Percentiles rank a stretch among this genome's conserved stretches.
These are phyloP conservation scores for Trichosporon sp. DNA, from an alignment of 1,284 basidiomycete species.

Conservation along the genomic window DNA sequence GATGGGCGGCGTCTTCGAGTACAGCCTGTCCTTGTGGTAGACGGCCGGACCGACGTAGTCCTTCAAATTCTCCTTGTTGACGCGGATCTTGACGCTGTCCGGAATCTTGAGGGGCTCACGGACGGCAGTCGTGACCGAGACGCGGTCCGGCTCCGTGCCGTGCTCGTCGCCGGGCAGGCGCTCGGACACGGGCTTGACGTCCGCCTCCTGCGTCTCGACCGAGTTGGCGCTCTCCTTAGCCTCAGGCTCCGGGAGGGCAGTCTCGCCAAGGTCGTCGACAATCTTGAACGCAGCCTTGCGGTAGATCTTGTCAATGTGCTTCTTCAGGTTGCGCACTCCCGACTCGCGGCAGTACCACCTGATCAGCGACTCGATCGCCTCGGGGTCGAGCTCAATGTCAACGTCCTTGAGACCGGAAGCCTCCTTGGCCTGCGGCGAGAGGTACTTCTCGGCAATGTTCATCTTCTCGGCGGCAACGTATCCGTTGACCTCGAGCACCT, in stretches of 20 bases:
- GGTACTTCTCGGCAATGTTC: slow-evolving; percentile 86
- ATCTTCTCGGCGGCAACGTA: slow-evolving; percentile 97
- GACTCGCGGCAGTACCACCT: slow-evolving; percentile 97
- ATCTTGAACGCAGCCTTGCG: slow-evolving; percentile 94
- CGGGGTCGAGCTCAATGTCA: slow-evolving; percentile 74
- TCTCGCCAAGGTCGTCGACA: slow-evolving; percentile 88
- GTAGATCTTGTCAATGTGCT: slow-evolving; percentile 98
- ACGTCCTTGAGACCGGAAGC: slow-evolving; percentile 81
- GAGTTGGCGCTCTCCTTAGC: slow-evolving; percentile 28
- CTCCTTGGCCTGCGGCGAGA: slow-evolving; percentile 93
- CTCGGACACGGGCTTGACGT: slow-evolving; percentile 56
- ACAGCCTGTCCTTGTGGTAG: slow-evolving; percentile 94
- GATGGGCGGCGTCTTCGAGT: slow-evolving; percentile 75
- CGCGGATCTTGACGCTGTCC: slow-evolving; percentile 72
- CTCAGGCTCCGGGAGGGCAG: slow-evolving; percentile 72
- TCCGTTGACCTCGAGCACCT: slow-evolving; percentile 93
- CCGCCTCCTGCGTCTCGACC: slow-evolving; percentile 55
- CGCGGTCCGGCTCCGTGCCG: slow-evolving; percentile 39
- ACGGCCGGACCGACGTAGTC: slow-evolving; percentile 94
- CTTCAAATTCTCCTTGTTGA: slow-evolving; percentile 84
- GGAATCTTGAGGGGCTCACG: slow-evolving; percentile 83
- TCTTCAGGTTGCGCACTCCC: slow-evolving; percentile 91
- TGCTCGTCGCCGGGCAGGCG: slow-evolving; percentile 50
- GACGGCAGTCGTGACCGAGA: slow-evolving; percentile 66
- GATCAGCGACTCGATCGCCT: slow-evolving; percentile 85